These are phyloP conservation scores for Raphanus hybrid DNA, from an alignment of 441 rosid species.

Conservation along the genomic window DNA sequence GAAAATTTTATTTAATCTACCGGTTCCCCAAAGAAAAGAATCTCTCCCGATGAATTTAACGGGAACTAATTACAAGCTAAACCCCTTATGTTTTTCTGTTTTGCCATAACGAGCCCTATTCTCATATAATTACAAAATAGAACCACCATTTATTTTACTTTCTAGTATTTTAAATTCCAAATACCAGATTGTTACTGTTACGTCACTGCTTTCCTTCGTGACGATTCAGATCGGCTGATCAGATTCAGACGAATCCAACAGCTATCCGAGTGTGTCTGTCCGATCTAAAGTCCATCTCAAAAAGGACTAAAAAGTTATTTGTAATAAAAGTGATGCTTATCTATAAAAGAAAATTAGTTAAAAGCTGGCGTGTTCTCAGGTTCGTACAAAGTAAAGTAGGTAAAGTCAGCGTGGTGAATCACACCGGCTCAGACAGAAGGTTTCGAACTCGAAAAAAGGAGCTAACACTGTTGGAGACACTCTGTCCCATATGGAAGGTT, in stretches of 20 bases:
- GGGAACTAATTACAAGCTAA: constrained; percentile 17
- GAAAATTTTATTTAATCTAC: neutral
- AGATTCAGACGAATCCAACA: neutral
- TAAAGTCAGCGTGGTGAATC: neutral
- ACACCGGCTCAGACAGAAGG: neutral
- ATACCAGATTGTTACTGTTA: neutral
- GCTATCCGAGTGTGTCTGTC: neutral
- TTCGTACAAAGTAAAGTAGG: neutral
- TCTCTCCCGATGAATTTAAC: constrained; percentile 4
- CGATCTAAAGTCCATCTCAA: neutral
- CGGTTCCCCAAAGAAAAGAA: constrained; percentile 26
- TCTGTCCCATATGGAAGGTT: neutral
- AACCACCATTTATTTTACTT: neutral
- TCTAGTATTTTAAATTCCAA: neutral
- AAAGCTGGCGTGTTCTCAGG: neutral
- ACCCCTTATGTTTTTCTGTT: neutral
- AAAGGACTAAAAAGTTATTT: neutral
- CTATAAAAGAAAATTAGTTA: neutral
- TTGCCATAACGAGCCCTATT: neutral
- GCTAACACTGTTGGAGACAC: neutral
- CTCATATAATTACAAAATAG: too few relatives aligned
- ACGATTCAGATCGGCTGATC: neutral
- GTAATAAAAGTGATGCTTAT: neutral
- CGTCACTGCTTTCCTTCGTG: constrained; percentile 10
- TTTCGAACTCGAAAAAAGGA: neutral